Percentiles rank a stretch among this genome's conserved stretches.
Evolutionary conservation across 257 asterid species (phyloP).

Genomic region (Solanum bulbocastanum): DNA sequence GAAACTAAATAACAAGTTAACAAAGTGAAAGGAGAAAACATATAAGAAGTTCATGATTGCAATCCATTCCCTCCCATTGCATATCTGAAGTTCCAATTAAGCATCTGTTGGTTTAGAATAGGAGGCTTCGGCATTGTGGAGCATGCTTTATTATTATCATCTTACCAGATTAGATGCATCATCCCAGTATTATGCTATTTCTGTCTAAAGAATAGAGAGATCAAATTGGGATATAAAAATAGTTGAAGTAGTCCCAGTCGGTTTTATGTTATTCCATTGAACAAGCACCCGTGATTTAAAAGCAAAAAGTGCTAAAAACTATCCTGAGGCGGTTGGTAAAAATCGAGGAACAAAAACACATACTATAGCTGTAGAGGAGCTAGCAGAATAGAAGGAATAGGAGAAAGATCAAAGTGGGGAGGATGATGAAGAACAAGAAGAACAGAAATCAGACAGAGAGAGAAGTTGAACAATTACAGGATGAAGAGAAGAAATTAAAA

Average conservation of each 20-base stretch:
- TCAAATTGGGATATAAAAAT: not conserved
- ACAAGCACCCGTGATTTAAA: not conserved
- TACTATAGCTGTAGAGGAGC: not conserved
- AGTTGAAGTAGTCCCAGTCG: not conserved
- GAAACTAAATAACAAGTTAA: not conserved
- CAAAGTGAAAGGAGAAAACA: not conserved
- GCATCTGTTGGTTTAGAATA: not conserved
- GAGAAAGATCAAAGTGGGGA: not conserved
- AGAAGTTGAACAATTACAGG: not conserved
- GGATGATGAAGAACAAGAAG: not conserved
- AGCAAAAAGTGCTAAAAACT: not conserved
- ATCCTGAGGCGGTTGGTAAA: not conserved
- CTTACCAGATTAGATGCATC: not conserved
- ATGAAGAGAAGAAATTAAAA: not conserved
- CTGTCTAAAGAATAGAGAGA: not conserved
- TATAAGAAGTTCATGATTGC: not conserved
- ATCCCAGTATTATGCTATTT: not conserved
- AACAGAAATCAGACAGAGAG: not conserved
- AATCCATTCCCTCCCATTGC: not conserved
- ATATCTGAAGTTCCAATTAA: not conserved
- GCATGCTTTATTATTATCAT: not conserved
- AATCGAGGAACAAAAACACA: not conserved
- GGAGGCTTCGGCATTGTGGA: not conserved
- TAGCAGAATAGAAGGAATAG: not conserved
- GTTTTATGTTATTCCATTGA: not conserved